phyloP scores from a whole-genome alignment of 768 basidiomycete genomes.

The Leccinum obscurum region DNA sequence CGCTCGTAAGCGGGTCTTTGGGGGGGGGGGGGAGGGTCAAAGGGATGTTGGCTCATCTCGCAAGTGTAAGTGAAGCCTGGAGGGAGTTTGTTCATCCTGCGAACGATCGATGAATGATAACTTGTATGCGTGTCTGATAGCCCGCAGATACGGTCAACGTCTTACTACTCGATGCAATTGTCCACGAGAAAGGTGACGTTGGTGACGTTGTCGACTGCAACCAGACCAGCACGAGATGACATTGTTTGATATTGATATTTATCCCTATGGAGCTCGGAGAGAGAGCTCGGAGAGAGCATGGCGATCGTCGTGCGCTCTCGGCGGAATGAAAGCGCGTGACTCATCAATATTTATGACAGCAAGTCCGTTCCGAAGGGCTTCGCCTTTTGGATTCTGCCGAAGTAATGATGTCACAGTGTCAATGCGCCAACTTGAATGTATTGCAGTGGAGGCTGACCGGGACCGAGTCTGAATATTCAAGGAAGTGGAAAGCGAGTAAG shows the following conservation, averaged over 20 bases:
- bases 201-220: conserved; percentile 38
- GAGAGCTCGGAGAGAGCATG: too few relatives aligned
- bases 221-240: conserved; percentile 20
- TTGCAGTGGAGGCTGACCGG: too few relatives aligned
- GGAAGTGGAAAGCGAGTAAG: too few relatives aligned
- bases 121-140: not conserved
- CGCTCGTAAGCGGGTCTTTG: conserved; percentile 46
- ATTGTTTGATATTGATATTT: not conserved
- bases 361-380: too few relatives aligned
- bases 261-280: not conserved
- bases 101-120: not conserved
- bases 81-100: conserved; percentile 78
- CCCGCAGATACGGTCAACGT: not conserved
- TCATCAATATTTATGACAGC: too few relatives aligned
- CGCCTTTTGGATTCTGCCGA: too few relatives aligned
- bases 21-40: conserved; percentile 35
- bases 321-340: too few relatives aligned
- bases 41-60: conserved; percentile 65
- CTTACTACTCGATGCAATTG: conserved; percentile 79
- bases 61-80: conserved; percentile 61
- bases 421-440: too few relatives aligned
- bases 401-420: too few relatives aligned
- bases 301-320: too few relatives aligned
- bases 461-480: too few relatives aligned
- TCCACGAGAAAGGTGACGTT: conserved; percentile 70